phyloP scores from a whole-genome alignment of 1,284 basidiomycete genomes.

The Cryptococcus neoformans region DNA sequence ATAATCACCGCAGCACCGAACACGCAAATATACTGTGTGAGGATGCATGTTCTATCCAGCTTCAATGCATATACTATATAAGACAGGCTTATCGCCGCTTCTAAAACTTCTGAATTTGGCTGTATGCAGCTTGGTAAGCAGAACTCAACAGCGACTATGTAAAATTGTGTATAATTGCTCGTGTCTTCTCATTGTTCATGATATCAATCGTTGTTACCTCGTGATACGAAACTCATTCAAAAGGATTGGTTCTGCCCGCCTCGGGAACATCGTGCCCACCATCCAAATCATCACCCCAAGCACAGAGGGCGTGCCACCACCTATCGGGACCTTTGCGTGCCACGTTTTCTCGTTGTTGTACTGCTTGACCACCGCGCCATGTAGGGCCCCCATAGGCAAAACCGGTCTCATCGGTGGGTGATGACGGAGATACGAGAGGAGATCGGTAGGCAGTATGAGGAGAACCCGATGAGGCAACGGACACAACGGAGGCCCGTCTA shows the following conservation, averaged over 20 bases:
- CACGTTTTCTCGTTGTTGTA: slow-evolving; percentile 5
- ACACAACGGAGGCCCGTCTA: slow-evolving; percentile 7
- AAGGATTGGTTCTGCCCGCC: slow-evolving; percentile 40
- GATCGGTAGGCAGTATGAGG: not conserved
- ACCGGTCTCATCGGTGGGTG: slow-evolving; percentile 12
- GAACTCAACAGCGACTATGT: too few species aligned
- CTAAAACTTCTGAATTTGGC: too few species aligned
- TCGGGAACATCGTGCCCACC: slow-evolving; percentile 24
- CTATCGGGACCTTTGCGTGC: slow-evolving; percentile 22
- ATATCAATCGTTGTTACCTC: too few species aligned
- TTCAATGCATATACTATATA: too few species aligned
- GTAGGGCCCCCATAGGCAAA: slow-evolving; percentile 28
- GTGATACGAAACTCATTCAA: slow-evolving; percentile 20
- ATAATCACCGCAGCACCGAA: too few species aligned
- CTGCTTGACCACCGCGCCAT: slow-evolving; percentile 31
- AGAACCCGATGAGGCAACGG: not conserved
- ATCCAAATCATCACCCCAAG: slow-evolving; percentile 43
- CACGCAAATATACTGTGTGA: too few species aligned
- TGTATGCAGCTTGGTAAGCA: too few species aligned
- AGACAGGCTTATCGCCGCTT: too few species aligned
- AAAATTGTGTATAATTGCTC: too few species aligned
- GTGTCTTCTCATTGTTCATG: too few species aligned
- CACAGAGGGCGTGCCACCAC: slow-evolving; percentile 46
- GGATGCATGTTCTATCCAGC: too few species aligned
- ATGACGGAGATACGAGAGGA: slow-evolving; percentile 7